Evolutionary conservation across 805 yeast genomes (phyloP).

Genomic region (Cephaloascus fragrans): DNA sequence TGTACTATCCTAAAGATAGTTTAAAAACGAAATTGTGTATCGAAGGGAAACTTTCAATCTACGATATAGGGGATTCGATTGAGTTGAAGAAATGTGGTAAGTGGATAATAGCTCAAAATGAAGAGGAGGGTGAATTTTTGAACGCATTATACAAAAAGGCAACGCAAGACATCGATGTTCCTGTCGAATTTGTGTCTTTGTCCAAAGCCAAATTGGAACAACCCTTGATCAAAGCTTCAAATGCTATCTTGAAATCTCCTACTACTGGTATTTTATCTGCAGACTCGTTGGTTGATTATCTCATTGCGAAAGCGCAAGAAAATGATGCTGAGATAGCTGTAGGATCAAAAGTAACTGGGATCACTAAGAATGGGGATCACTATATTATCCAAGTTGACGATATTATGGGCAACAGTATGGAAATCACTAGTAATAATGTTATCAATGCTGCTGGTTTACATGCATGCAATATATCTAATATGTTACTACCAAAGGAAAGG

Average conservation of each 20-base stretch:
- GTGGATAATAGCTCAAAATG: conserved; percentile 81
- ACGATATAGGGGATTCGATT: conserved; percentile 34
- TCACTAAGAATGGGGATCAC: conserved; percentile 9
- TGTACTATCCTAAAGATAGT: conserved; percentile 65
- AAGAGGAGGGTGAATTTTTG: conserved; percentile 49
- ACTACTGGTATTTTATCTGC: conserved; percentile 81
- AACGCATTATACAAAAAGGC: conserved; percentile 43
- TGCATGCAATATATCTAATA: conserved; percentile 63
- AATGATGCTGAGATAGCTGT: conserved; percentile 56
- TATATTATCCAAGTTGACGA: conserved; percentile 19
- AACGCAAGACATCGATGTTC: conserved; percentile 37
- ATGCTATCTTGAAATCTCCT: conserved; percentile 63
- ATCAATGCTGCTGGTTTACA: conserved; percentile 75
- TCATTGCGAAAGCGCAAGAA: conserved; percentile 43
- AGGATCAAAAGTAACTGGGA: conserved; percentile 45
- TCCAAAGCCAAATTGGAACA: conserved; percentile 37
- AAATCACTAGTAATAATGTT: conserved; percentile 43
- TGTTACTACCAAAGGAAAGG: conserved; percentile 54
- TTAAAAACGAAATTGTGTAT: conserved; percentile 65
- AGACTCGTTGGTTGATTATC: conserved; percentile 60
- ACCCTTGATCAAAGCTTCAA: conserved; percentile 56
- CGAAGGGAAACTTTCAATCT: conserved; percentile 62
- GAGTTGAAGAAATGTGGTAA: conserved; percentile 64
- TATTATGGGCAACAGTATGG: conserved; percentile 20
- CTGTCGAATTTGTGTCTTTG: conserved; percentile 45